phyloP scores from a whole-genome alignment of 225 moss, liverwort and hornwort genomes.

The Physcomitrium patens region DNA sequence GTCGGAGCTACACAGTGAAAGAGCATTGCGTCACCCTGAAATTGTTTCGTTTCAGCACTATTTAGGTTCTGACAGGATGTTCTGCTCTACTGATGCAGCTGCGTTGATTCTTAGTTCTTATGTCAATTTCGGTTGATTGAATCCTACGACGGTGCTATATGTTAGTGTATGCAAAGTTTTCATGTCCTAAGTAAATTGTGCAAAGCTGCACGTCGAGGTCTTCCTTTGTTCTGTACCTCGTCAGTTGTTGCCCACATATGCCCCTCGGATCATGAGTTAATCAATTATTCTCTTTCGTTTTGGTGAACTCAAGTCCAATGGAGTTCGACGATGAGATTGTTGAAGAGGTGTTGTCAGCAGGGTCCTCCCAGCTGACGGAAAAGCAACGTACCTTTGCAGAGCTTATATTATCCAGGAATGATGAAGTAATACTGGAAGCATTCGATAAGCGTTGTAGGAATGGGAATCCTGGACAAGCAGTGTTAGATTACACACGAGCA shows the following conservation, averaged over 20 bases:
- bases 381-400: constrained; percentile 50
- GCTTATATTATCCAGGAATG: constrained; percentile 51
- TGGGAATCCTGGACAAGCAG: constrained; percentile 63
- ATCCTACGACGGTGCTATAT: neutral
- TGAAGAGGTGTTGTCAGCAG: constrained; percentile 46
- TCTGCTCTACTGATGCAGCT: constrained; percentile 9
- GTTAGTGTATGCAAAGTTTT: constrained; percentile 1
- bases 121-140: constrained; percentile 17
- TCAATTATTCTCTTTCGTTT: neutral
- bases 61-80: constrained; percentile 23
- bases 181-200: constrained; percentile 20
- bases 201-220: neutral
- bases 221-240: neutral
- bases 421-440: constrained; percentile 56
- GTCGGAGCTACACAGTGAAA: neutral
- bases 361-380: constrained; percentile 50
- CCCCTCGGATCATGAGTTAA: neutral
- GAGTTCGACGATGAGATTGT: constrained; percentile 70
- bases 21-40: neutral
- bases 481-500: constrained; percentile 75
- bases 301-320: constrained; percentile 38
- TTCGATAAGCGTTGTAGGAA: constrained; percentile 63
- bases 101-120: constrained; percentile 16
- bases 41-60: constrained; percentile 17
- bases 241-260: neutral